A percentile compares a stretch with the other conserved stretches of the same genome.
Conservation (phyloP, 495 filamentous ascomycete genomes). For the Neurospora sp. region DNA sequence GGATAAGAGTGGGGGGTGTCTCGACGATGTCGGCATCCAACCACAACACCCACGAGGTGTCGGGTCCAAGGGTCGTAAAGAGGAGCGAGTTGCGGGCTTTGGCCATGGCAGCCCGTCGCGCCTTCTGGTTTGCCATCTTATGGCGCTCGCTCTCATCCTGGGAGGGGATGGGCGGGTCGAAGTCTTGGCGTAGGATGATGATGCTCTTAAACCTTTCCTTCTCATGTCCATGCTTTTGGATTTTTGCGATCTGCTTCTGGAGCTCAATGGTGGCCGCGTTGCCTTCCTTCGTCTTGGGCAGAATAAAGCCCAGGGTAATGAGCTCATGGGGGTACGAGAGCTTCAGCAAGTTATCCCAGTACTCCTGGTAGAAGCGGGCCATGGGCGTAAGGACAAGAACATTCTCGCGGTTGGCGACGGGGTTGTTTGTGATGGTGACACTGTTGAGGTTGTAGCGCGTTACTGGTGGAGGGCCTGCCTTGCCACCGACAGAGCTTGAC, state of each 20-base stretch:
- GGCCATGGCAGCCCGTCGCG: conserved; percentile 78
- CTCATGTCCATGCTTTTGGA: conserved; percentile 64
- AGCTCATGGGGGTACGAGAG: conserved; percentile 86
- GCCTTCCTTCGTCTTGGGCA: conserved; percentile 82
- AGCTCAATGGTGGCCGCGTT: conserved; percentile 70
- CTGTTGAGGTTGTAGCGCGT: conserved; percentile 91
- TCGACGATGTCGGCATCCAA: conserved; percentile 89
- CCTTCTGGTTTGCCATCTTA: conserved; percentile 80
- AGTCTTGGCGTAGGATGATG: conserved; percentile 91
- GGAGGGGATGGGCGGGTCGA: conserved; percentile 67
- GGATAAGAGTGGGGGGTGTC: conserved; percentile 74
- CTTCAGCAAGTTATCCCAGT: conserved; percentile 89
- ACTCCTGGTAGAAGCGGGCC: conserved; percentile 81
- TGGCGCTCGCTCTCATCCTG: conserved; percentile 86
- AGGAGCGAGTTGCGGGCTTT: conserved; percentile 86
- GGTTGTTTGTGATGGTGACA: conserved; percentile 67
- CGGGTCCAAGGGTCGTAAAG: conserved; percentile 94
- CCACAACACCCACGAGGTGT: conserved; percentile 94
- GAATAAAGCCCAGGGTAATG: conserved; percentile 92
- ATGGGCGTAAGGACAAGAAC: conserved; percentile 89
- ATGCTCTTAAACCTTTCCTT: conserved; percentile 81
- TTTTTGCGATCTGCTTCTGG: conserved; percentile 74
- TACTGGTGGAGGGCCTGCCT: conserved; percentile 67
- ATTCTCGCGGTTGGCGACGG: conserved; percentile 68
- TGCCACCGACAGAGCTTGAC: conserved; percentile 45